These are phyloP conservation scores for Eucalyptus camaldulensis DNA, from an alignment of 345 rosid genomes.

Conservation along the genomic window DNA sequence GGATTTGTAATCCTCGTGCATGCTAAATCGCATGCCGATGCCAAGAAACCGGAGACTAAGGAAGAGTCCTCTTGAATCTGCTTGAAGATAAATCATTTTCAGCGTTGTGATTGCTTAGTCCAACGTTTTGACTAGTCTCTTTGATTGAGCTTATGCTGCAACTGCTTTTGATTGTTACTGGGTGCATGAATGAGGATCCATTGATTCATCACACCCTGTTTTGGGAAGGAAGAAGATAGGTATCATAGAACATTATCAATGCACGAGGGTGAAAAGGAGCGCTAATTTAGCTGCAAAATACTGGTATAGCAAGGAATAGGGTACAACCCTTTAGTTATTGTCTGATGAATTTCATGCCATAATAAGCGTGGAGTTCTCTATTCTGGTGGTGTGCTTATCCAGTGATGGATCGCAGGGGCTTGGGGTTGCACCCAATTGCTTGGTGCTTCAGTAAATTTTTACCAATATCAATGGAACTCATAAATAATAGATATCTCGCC, in stretches of 20 bases:
- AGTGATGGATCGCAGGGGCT: neutral
- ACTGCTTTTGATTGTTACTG: neutral
- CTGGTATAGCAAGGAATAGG: neutral
- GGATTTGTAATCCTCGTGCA: neutral
- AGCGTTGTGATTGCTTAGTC: neutral
- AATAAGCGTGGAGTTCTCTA: neutral
- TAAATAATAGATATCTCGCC: neutral
- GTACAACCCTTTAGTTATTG: neutral
- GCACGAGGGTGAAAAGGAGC: neutral
- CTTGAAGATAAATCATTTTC: neutral
- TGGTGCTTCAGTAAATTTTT: neutral
- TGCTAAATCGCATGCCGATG: neutral
- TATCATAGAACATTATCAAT: neutral
- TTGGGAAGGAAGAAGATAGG: neutral
- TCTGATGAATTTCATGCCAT: neutral
- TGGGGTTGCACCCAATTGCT: neutral
- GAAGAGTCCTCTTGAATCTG: neutral
- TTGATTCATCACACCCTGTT: neutral
- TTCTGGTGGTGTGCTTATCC: neutral
- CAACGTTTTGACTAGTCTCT: neutral
- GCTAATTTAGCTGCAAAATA: neutral
- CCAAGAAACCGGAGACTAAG: neutral
- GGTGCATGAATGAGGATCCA: neutral
- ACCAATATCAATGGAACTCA: neutral
- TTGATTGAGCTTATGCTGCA: neutral